These are phyloP conservation scores for Arxiozyma slooffiae DNA, from an alignment of 1,139 yeast genomes.

Conservation along the genomic window DNA sequence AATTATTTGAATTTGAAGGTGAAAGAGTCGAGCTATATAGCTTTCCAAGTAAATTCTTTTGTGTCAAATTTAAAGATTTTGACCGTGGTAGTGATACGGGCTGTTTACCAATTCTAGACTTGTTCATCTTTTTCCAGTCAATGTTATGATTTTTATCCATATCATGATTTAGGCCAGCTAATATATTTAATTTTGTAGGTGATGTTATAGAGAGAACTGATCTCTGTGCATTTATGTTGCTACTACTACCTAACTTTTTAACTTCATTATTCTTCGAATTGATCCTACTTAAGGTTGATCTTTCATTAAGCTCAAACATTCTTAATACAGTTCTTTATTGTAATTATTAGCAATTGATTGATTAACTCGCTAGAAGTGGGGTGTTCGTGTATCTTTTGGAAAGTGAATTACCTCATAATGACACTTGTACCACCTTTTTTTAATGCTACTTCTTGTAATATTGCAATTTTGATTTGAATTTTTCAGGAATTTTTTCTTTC, in stretches of 20 bases:
- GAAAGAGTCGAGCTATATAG: not conserved
- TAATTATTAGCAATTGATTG: not conserved
- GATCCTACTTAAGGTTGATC: constrained; percentile 1
- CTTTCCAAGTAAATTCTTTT: constrained; percentile 4
- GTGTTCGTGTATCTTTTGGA: not conserved
- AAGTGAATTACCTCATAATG: too few species aligned
- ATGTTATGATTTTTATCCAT: constrained; percentile 13
- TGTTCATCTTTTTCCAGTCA: constrained; percentile 4
- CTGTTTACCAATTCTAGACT: constrained; percentile 1
- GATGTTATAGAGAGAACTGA: constrained; percentile 34
- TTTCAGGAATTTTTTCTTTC: not conserved
- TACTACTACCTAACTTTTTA: not conserved
- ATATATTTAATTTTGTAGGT: constrained; percentile 40
- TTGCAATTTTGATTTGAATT: not conserved
- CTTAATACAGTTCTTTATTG: not conserved
- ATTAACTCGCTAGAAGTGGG: not conserved
- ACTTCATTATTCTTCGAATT: not conserved
- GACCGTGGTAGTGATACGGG: constrained; percentile 20
- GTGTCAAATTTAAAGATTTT: constrained; percentile 16
- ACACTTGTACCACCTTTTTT: not conserved
- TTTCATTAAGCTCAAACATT: constrained; percentile 8
- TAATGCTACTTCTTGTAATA: not conserved
- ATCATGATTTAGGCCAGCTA: constrained; percentile 18
- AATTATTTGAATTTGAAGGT: not conserved
- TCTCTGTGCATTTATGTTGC: constrained; percentile 16